Evolutionary conservation across 495 filamentous ascomycete genomes (phyloP).

Genomic region (Trypethelium eluteriae): DNA sequence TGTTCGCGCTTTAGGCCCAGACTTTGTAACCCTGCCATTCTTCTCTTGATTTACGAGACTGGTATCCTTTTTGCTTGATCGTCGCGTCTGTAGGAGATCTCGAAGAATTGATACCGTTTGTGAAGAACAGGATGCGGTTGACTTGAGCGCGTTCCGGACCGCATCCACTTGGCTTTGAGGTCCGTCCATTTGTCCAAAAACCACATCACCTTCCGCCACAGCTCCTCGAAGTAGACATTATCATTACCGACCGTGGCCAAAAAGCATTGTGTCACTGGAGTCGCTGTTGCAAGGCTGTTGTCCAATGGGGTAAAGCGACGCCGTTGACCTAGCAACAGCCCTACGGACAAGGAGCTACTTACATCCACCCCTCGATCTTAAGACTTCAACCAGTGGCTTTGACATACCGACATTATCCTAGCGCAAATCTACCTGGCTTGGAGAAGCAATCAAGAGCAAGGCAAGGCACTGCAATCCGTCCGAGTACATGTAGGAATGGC

Average conservation of each 20-base stretch:
- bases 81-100: background rate
- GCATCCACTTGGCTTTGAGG: background rate
- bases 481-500: background rate
- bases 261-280: background rate
- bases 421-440: too few relatives aligned
- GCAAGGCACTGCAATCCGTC: too few relatives aligned
- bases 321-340: slow-evolving; percentile 9
- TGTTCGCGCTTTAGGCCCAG: background rate
- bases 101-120: background rate
- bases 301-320: background rate
- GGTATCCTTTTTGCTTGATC: background rate
- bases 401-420: too few relatives aligned
- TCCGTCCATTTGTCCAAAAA: background rate
- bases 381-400: background rate
- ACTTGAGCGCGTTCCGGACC: background rate
- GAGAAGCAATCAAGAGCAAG: too few relatives aligned
- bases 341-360: background rate
- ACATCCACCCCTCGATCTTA: background rate
- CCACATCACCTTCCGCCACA: background rate
- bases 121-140: slow-evolving; percentile 3
- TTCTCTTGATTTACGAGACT: background rate
- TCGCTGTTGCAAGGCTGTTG: background rate
- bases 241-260: background rate
- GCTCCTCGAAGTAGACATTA: background rate
- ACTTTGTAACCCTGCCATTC: background rate